phyloP scores from a whole-genome alignment of 2,329 filamentous ascomycete species.

The Penicillium sclerotiorum region DNA sequence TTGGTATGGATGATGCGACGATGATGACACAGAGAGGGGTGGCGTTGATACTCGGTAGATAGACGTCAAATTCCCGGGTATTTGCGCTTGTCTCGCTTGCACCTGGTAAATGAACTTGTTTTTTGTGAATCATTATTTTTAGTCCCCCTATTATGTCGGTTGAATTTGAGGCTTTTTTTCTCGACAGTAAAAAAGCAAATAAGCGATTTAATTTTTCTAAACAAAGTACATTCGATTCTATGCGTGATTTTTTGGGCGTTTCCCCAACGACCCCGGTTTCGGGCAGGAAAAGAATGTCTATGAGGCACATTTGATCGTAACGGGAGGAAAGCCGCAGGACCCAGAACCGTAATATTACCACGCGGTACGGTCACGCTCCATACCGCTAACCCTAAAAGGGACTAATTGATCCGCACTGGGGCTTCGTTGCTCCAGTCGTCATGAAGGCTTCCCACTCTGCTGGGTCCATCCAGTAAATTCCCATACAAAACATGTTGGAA shows the following conservation, averaged over 20 bases:
- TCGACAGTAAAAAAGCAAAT: slow-evolving; percentile 7
- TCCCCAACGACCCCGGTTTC: slow-evolving; percentile 29
- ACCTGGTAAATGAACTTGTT: neutral
- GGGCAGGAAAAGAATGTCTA: slow-evolving; percentile 17
- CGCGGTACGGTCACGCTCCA: neutral
- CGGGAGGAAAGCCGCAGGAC: neutral
- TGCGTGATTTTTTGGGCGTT: slow-evolving; percentile 24
- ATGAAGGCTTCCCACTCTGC: no score
- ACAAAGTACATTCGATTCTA: no score
- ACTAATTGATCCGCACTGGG: no score
- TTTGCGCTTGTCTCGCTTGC: slow-evolving; percentile 17
- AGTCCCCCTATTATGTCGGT: neutral
- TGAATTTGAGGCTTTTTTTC: neutral
- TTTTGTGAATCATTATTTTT: neutral
- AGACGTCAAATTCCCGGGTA: slow-evolving; percentile 2
- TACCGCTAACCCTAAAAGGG: neutral
- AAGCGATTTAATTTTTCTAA: neutral
- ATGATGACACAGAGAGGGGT: slow-evolving; percentile 26
- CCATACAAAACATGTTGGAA: no score
- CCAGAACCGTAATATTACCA: neutral
- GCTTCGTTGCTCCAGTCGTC: no score
- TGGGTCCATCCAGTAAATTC: no score
- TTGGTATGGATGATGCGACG: slow-evolving; percentile 24
- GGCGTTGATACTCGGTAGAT: slow-evolving; percentile 18
- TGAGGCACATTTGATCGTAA: slow-evolving; percentile 12